Evolutionary conservation across 371 early-diverging fungal species (phyloP).

Genomic region (Mucor irregularis): DNA sequence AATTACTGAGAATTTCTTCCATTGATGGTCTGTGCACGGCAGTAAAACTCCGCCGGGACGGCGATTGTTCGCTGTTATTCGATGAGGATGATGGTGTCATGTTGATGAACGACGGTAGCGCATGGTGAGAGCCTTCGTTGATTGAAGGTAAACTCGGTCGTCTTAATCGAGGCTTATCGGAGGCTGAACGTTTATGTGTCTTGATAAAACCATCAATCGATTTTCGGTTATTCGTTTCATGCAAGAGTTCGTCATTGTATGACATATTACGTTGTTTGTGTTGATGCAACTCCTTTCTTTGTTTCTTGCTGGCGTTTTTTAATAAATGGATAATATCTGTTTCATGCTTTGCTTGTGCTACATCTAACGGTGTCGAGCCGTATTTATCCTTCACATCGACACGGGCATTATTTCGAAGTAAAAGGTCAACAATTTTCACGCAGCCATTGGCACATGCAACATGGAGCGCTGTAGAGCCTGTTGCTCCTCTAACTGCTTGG

Average conservation of each 20-base stretch:
- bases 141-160: slow-evolving; percentile 27
- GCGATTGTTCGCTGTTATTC: background rate
- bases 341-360: slow-evolving; percentile 62
- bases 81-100: slow-evolving; percentile 4
- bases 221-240: background rate
- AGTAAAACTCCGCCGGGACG: slow-evolving; percentile 13
- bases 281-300: no score
- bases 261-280: background rate
- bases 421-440: slow-evolving; percentile 53
- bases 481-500: slow-evolving; percentile 30
- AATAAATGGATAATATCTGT: slow-evolving; percentile 52
- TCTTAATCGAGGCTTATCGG: slow-evolving; percentile 9
- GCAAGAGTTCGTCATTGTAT: background rate
- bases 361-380: slow-evolving; percentile 58
- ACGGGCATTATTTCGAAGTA: slow-evolving; percentile 62
- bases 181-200: slow-evolving; percentile 5
- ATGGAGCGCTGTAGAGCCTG: slow-evolving; percentile 75
- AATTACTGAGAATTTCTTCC: background rate
- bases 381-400: slow-evolving; percentile 66
- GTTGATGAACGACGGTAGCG: background rate
- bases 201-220: background rate
- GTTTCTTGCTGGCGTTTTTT: slow-evolving; percentile 2
- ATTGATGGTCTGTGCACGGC: slow-evolving; percentile 13
- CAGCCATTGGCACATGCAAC: slow-evolving; percentile 76
- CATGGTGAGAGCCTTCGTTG: slow-evolving; percentile 13